Base-by-base conservation (phyloP, 208 protist species). In the Leptomonas pyrrhocoris region DNA sequence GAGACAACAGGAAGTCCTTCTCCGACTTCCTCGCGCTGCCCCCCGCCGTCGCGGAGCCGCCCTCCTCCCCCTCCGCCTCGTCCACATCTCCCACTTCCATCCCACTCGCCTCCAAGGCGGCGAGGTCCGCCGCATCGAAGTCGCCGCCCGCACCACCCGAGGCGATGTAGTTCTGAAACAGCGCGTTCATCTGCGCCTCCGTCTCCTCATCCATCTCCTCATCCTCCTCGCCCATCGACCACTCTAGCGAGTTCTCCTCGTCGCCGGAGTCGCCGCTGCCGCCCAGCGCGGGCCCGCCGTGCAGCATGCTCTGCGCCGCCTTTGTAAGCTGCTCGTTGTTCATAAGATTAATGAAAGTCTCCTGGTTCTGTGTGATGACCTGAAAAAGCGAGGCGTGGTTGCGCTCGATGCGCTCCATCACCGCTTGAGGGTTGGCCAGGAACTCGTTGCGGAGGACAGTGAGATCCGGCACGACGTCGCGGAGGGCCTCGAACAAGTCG, bases 361-460 rank as follows among this genome's bases (percentile, higher is more conserved):
- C 77, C 56, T 92, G 82, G 73, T 96, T 85, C 15, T 76, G 73
- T 3, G 79, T 79, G 63, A 96, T 94, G 56, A 94, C 85, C 53
- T 92, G 83, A 54, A 93, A 90, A 16, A 96, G 82, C 0, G 74
- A 75, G 4, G 92, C 89, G 68, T 96, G 83, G 23, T 87, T 61
- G 23, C 72, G 63, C 68, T 85, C 78, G 42, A 96, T 91, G 65
- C 86, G 83, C 54, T 83, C 72, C 86, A 94, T 88, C 13, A 94
- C 64, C 16, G 58, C 81, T 36, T 84, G 72, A 11, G 92, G 92
- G 57, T 93, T 73, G 2, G 76, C 63, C 5, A 96, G 73, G 63
- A 96, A 96, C 49, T 86, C 74, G 36, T 87, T 73, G n/a, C 87
- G 86, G 73, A 96, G 85, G 27, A 88, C 77, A n/a, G 85, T 68